Evolutionary conservation across 306 rosid species (phyloP).

Genomic region (Leucaena leucocephala): DNA sequence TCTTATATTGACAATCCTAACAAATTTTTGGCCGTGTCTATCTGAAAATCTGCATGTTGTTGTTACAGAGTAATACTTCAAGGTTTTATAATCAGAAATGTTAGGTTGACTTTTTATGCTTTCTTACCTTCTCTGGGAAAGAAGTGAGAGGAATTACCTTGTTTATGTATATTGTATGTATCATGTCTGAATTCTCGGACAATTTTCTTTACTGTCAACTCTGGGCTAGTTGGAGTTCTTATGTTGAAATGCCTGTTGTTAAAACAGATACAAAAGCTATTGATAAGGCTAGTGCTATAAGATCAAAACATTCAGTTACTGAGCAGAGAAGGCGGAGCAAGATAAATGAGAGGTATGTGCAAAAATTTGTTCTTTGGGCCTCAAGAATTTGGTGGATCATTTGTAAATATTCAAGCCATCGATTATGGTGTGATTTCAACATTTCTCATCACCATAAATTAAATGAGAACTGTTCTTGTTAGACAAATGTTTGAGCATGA

Average conservation of each 20-base stretch:
- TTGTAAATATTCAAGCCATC: background rate
- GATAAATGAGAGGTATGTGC: constrained; percentile 92
- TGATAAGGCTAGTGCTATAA: constrained; percentile 78
- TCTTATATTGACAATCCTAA: background rate
- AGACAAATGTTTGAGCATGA: background rate
- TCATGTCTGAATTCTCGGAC: background rate
- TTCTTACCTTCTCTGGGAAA: constrained; percentile 1
- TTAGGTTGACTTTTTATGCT: constrained; percentile 34
- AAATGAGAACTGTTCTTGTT: background rate
- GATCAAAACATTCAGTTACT: constrained; percentile 96
- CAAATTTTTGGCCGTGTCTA: background rate
- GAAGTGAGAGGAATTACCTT: background rate
- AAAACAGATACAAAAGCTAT: constrained; percentile 72
- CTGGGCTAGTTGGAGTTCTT: constrained; percentile 32
- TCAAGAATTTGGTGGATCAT: background rate
- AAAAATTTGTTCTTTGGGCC: background rate
- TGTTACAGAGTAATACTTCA: background rate
- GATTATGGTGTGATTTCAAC: background rate
- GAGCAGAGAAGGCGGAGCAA: constrained; percentile 99
- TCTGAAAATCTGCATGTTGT: background rate
- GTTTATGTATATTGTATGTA: background rate
- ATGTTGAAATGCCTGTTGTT: constrained; percentile 34
- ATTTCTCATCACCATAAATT: background rate
- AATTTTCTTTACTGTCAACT: background rate
- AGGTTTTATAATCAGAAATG: background rate